Percentiles rank a stretch among this genome's conserved stretches.
Conservation (phyloP, 805 yeast species). For the Candida adriatica region DNA sequence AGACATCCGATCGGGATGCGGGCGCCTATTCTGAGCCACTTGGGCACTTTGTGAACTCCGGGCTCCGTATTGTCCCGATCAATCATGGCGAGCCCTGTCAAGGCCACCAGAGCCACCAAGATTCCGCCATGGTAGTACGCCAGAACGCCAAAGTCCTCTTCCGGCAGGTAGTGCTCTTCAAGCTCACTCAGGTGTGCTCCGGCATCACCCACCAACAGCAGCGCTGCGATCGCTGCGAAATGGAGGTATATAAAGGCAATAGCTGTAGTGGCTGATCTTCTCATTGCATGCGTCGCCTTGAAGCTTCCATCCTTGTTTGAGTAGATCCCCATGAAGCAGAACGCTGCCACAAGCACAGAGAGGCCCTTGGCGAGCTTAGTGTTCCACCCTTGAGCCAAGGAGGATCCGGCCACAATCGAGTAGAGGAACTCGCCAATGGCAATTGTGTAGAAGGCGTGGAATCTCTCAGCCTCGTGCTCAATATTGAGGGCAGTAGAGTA, state of each 20-base stretch:
- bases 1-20: conserved; percentile 35
- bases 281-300: conserved; percentile 46
- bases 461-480: conserved; percentile 61
- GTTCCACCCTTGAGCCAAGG: conserved; percentile 38
- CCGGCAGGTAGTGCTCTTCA: conserved; percentile 21
- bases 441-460: conserved; percentile 50
- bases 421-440: conserved; percentile 61
- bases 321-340: conserved; percentile 45
- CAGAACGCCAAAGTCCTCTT: conserved; percentile 34
- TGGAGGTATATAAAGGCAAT: conserved; percentile 40
- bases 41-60: conserved; percentile 26
- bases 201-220: conserved; percentile 53
- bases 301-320: conserved; percentile 43
- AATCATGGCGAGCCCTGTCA: conserved; percentile 35
- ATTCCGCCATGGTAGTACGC: conserved; percentile 50
- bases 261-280: conserved; percentile 42
- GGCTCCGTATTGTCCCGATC: conserved; percentile 39
- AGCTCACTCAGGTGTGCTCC: conserved; percentile 40
- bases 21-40: conserved; percentile 32
- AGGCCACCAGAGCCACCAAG: conserved; percentile 33
- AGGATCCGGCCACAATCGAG: conserved; percentile 42
- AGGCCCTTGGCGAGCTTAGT: conserved; percentile 40
- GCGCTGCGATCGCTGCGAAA: conserved; percentile 42
- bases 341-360: conserved; percentile 41
- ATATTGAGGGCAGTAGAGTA: conserved; percentile 56